Evolutionary conservation across 352 stramenopile species (phyloP).

Genomic region (Blastocystis sp.): DNA sequence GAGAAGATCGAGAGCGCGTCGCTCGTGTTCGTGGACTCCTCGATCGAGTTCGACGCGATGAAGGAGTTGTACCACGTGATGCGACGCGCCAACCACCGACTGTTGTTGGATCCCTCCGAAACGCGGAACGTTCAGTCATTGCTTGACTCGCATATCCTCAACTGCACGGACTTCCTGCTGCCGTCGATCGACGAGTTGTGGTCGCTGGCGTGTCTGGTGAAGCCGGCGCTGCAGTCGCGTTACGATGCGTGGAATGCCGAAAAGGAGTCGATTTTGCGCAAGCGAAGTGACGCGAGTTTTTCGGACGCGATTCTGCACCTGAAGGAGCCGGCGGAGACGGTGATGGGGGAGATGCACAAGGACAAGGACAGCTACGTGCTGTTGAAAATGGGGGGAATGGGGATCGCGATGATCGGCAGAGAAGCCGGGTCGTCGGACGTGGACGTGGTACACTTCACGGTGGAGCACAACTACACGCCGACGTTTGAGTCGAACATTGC

Average conservation of each 20-base stretch:
- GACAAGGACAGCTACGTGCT: constrained; percentile 44
- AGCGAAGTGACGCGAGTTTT: background rate
- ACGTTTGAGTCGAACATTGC: constrained; percentile 66
- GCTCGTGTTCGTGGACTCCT: constrained; percentile 27
- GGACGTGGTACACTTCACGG: constrained; percentile 60
- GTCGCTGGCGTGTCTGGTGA: constrained; percentile 8
- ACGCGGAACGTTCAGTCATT: background rate
- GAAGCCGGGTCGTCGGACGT: background rate
- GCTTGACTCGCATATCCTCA: constrained; percentile 12
- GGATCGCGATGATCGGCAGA: constrained; percentile 16
- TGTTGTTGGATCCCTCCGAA: background rate
- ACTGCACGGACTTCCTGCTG: constrained; percentile 22
- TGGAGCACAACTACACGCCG: constrained; percentile 9
- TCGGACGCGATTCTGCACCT: constrained; percentile 42
- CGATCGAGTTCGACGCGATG: background rate
- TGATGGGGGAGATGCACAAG: constrained; percentile 21
- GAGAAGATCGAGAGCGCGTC: background rate
- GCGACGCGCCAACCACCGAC: background rate
- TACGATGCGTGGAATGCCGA: background rate
- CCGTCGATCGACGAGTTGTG: constrained; percentile 34
- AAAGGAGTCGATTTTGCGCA: constrained; percentile 4
- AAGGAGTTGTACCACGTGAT: background rate
- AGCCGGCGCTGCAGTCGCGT: background rate
- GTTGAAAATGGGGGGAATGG: constrained; percentile 12
- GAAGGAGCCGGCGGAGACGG: constrained; percentile 45